Percentiles rank a stretch among this genome's conserved stretches.
Conservation (phyloP, 129 eudicot genomes). For the Deinandra increscens region DNA sequence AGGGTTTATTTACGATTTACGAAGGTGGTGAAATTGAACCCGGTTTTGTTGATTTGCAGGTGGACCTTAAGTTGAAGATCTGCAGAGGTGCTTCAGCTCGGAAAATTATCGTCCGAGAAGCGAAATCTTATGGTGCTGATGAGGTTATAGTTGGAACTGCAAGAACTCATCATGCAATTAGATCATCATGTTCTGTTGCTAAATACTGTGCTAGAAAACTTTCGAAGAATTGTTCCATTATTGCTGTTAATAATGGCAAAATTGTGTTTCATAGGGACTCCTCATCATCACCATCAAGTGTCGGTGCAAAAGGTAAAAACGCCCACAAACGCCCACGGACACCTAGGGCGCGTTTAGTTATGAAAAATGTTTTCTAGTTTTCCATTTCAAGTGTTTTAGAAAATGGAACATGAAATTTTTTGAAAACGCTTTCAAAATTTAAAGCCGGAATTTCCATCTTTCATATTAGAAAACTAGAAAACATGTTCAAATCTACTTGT, state of each 20-base stretch:
- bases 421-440: too few species aligned
- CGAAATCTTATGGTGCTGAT: constrained; percentile 59
- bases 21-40: not conserved
- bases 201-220: constrained; percentile 84
- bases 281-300: constrained; percentile 36
- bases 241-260: constrained; percentile 89
- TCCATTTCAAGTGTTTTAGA: too few species aligned
- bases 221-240: constrained; percentile 53
- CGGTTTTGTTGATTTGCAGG: constrained; percentile 41
- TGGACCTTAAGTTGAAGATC: constrained; percentile 93
- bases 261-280: constrained; percentile 63
- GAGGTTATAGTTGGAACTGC: constrained; percentile 79
- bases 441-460: too few species aligned
- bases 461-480: too few species aligned
- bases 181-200: constrained; percentile 77
- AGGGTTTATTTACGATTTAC: not conserved
- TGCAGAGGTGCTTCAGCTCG: constrained; percentile 82
- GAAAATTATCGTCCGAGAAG: constrained; percentile 80
- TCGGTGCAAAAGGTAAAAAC: constrained; percentile 50
- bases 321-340: not conserved
- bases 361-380: too few species aligned
- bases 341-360: too few species aligned
- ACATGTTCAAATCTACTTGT: too few species aligned
- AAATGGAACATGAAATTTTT: too few species aligned
- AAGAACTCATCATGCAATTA: constrained; percentile 53